A percentile compares a stretch with the other conserved stretches of the same genome.
phyloP scores from a whole-genome alignment of 345 rosid species.

The Moricandia arvensis region DNA sequence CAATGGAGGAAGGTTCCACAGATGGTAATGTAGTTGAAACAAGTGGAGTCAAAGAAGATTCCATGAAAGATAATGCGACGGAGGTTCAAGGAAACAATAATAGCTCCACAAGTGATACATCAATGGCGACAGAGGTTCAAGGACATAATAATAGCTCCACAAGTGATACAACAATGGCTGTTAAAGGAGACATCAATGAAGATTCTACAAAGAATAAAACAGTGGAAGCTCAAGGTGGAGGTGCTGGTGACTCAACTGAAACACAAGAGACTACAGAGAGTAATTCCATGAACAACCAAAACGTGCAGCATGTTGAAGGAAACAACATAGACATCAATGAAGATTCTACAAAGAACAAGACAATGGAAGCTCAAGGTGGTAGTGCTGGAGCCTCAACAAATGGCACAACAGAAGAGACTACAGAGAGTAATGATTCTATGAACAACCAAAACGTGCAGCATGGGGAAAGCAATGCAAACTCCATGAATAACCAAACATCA shows the following conservation, averaged over 20 bases:
- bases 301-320: background rate
- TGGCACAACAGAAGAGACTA: background rate
- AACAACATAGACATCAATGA: background rate
- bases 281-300: background rate
- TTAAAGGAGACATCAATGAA: background rate
- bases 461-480: background rate
- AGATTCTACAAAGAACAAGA: background rate
- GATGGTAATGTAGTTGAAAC: background rate
- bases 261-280: background rate
- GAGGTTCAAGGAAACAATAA: background rate
- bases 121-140: background rate
- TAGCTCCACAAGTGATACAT: background rate
- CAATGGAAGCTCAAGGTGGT: conserved; percentile 7
- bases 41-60: background rate
- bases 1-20: background rate
- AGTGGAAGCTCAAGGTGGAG: background rate
- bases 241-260: background rate
- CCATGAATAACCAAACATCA: conserved; percentile 2
- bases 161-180: background rate
- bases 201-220: conserved; percentile 4
- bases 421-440: background rate
- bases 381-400: background rate
- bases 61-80: background rate
- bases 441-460: background rate
- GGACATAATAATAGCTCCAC: background rate